Conservation (phyloP, 441 rosid genomes). For the Euphorbia celastroides region DNA sequence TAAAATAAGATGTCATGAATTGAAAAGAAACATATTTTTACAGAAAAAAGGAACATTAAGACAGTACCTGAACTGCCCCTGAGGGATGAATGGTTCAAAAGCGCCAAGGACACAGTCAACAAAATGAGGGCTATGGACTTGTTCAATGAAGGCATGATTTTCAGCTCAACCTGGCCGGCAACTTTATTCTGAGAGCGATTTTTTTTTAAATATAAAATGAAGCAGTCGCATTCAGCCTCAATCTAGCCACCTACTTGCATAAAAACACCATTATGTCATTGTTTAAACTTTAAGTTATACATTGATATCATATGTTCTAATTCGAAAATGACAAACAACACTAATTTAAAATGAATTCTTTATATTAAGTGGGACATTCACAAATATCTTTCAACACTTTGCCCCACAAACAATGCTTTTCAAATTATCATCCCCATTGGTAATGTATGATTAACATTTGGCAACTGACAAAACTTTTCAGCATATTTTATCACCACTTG, state of each 20-base stretch:
- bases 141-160: neutral
- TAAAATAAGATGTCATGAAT: neutral
- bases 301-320: neutral
- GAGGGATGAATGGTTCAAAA: neutral
- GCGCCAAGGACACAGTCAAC: neutral
- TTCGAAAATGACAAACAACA: slow-evolving; percentile 3
- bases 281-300: neutral
- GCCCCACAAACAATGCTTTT: neutral
- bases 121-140: neutral
- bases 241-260: slow-evolving; percentile 4
- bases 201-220: neutral
- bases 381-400: neutral
- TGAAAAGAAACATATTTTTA: neutral
- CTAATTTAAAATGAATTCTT: neutral
- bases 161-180: neutral
- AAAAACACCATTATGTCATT: slow-evolving; percentile 1
- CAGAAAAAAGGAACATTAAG: neutral
- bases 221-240: neutral
- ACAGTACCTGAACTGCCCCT: neutral
- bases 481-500: neutral
- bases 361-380: neutral
- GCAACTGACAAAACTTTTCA: neutral
- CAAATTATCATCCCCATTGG: neutral
- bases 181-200: neutral
- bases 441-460: neutral